phyloP scores from a whole-genome alignment of 1,139 yeast genomes.

The Geotrichum klebahnii region DNA sequence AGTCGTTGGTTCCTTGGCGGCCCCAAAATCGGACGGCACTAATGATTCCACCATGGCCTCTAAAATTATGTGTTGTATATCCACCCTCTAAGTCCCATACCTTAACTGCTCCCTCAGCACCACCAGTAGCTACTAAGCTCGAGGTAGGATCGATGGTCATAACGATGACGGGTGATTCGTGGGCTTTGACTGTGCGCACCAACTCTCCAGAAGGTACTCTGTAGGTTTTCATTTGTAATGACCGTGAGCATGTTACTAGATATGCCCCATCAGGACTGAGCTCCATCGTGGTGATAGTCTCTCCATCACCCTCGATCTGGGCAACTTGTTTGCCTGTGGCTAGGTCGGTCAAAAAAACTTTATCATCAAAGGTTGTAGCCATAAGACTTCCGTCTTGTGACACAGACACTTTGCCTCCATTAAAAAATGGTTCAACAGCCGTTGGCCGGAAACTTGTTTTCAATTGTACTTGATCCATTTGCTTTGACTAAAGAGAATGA shows the following conservation, averaged over 20 bases:
- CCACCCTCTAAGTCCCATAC: constrained; percentile 93
- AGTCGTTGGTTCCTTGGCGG: constrained; percentile 59
- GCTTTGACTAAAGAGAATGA: not conserved
- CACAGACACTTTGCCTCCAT: constrained; percentile 77
- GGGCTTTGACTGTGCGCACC: constrained; percentile 43
- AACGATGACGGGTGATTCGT: constrained; percentile 76
- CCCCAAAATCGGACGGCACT: constrained; percentile 75
- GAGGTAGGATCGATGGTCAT: constrained; percentile 76
- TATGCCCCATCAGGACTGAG: constrained; percentile 71
- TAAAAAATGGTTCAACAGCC: constrained; percentile 69
- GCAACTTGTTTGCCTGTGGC: constrained; percentile 55
- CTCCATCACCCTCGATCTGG: constrained; percentile 80
- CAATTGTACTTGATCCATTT: constrained; percentile 24
- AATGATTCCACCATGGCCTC: constrained; percentile 93
- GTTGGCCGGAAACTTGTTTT: constrained; percentile 44
- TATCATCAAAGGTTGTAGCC: constrained; percentile 78
- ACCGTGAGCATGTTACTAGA: constrained; percentile 73
- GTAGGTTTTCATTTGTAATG: constrained; percentile 73
- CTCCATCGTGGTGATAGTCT: constrained; percentile 66
- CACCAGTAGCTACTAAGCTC: constrained; percentile 85
- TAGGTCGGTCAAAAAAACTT: constrained; percentile 65
- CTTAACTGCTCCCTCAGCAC: constrained; percentile 87
- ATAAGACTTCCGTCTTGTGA: constrained; percentile 61
- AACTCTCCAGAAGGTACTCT: constrained; percentile 39
- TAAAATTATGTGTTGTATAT: constrained; percentile 79